Evolutionary conservation across 352 stramenopile species (phyloP).

Genomic region (Thalassiosira pacifica): DNA sequence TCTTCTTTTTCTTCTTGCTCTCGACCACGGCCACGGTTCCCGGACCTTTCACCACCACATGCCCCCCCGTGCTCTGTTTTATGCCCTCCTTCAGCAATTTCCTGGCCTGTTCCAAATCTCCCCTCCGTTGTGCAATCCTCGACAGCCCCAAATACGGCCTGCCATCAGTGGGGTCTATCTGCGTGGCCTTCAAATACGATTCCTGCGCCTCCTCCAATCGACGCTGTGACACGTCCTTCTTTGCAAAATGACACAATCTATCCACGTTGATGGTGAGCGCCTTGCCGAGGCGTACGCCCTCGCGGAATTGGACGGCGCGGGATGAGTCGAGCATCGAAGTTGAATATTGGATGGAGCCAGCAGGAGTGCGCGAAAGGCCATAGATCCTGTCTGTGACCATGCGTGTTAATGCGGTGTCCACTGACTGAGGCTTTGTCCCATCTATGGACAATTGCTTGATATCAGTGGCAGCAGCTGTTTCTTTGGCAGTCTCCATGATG

Average conservation of each 20-base stretch:
- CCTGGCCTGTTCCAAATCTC: constrained; percentile 77
- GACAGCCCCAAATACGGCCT: constrained; percentile 83
- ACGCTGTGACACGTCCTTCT: constrained; percentile 74
- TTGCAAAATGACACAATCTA: constrained; percentile 78
- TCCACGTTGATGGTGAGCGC: constrained; percentile 83
- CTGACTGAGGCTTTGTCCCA: background rate
- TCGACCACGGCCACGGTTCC: constrained; percentile 20
- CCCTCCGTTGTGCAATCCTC: constrained; percentile 75
- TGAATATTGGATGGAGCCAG: constrained; percentile 70
- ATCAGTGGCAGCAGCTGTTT: constrained; percentile 4
- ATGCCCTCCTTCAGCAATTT: constrained; percentile 76
- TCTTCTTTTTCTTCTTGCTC: constrained; percentile 6
- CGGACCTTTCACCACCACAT: constrained; percentile 49
- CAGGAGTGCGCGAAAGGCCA: constrained; percentile 64
- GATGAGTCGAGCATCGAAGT: constrained; percentile 78
- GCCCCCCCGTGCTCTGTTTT: constrained; percentile 45
- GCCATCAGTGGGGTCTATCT: constrained; percentile 82
- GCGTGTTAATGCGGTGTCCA: constrained; percentile 75
- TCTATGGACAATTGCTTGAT: background rate
- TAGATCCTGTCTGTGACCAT: constrained; percentile 84
- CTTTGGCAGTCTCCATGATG: constrained; percentile 31
- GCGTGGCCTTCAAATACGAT: constrained; percentile 70
- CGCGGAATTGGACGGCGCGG: constrained; percentile 80
- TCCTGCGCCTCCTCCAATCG: constrained; percentile 78
- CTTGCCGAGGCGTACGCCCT: constrained; percentile 75